A percentile compares a stretch with the other conserved stretches of the same genome.
Evolutionary conservation across 148 eudicot species (phyloP).

Genomic region (Mesembryanthemum crystallinum): DNA sequence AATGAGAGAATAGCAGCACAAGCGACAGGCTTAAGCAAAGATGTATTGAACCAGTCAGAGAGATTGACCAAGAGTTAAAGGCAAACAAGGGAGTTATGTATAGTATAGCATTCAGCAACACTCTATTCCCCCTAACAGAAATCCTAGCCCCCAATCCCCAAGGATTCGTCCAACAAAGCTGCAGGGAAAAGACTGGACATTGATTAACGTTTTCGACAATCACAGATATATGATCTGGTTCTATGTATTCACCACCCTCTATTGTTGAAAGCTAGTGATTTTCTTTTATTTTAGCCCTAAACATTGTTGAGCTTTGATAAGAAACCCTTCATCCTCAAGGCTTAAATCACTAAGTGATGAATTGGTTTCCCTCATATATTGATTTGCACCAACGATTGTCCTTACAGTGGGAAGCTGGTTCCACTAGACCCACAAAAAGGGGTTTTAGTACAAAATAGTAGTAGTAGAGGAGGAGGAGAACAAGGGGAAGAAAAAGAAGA

Average conservation of each 20-base stretch:
- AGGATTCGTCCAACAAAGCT: neutral
- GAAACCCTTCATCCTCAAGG: neutral
- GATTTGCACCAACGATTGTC: neutral
- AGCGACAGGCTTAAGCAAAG: neutral
- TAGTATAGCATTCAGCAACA: neutral
- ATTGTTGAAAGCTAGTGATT: neutral
- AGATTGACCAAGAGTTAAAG: neutral
- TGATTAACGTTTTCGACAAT: neutral
- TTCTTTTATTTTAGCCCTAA: neutral
- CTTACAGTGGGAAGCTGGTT: no score
- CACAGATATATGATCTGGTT: neutral
- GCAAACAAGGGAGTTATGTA: neutral
- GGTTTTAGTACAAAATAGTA: no score
- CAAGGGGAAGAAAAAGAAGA: no score
- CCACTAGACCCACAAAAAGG: no score
- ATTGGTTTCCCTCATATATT: neutral
- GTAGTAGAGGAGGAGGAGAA: no score
- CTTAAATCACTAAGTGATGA: neutral
- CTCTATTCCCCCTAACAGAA: neutral
- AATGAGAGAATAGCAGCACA: neutral
- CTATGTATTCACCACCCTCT: neutral
- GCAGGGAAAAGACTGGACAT: neutral
- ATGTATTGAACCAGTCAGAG: neutral
- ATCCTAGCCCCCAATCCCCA: neutral
- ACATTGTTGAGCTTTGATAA: neutral